A percentile compares a stretch with the other conserved stretches of the same genome.
These are phyloP conservation scores for Mallotus nudiflorus DNA, from an alignment of 345 rosid genomes.

Conservation along the genomic window DNA sequence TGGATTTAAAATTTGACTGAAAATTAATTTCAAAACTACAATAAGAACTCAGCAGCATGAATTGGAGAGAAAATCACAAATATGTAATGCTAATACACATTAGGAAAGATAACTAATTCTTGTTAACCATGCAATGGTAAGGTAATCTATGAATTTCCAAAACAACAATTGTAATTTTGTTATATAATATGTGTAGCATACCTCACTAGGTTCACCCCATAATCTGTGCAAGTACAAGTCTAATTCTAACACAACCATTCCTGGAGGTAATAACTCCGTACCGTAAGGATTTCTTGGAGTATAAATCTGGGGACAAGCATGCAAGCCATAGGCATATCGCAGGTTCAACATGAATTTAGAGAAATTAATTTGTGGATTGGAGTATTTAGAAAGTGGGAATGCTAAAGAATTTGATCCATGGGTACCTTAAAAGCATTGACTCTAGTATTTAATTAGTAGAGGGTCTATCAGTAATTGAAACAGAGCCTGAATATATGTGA, in stretches of 20 bases:
- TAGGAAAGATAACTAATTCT: background rate
- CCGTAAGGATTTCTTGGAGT: slow-evolving; percentile 89
- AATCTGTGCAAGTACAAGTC: slow-evolving; percentile 84
- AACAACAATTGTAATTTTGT: background rate
- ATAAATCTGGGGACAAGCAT: slow-evolving; percentile 54
- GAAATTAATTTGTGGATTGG: background rate
- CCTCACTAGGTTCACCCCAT: slow-evolving; percentile 97
- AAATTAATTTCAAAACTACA: background rate
- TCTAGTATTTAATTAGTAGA: slow-evolving; percentile 34
- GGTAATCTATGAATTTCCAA: background rate
- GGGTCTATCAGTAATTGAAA: slow-evolving; percentile 48
- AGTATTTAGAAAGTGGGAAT: background rate
- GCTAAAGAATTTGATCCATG: slow-evolving; percentile 9
- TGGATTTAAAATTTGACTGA: background rate
- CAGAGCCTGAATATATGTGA: slow-evolving; percentile 54
- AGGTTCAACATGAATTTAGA: background rate
- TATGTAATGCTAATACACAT: too few relatives aligned
- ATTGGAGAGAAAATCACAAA: background rate
- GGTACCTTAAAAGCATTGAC: slow-evolving; percentile 47
- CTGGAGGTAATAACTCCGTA: slow-evolving; percentile 86
- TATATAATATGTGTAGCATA: slow-evolving; percentile 28
- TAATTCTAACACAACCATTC: slow-evolving; percentile 72
- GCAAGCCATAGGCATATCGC: slow-evolving; percentile 14
- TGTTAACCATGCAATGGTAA: background rate
- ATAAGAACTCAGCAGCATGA: background rate